Evolutionary conservation across 2,329 filamentous ascomycete species (phyloP).

Genomic region (Phaeosphaeriaceae sp.): DNA sequence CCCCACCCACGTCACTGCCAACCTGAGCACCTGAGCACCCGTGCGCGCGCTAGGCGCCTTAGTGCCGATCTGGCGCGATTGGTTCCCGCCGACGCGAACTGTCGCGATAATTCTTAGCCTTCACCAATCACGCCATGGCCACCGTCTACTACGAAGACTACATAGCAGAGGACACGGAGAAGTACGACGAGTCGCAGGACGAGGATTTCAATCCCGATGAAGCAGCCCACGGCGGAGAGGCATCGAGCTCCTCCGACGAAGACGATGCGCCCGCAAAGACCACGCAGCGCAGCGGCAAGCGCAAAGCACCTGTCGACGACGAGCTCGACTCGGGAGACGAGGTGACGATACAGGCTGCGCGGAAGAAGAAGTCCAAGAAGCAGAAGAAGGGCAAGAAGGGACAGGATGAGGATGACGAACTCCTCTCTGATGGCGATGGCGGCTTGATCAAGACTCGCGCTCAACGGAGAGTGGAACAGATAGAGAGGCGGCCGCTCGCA

Average conservation of each 20-base stretch:
- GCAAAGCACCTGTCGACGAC: constrained; percentile 38
- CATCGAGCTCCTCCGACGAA: constrained; percentile 58
- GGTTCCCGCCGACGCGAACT: constrained; percentile 14
- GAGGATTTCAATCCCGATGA: constrained; percentile 77
- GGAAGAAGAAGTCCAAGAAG: constrained; percentile 60
- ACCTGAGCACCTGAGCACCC: constrained; percentile 11
- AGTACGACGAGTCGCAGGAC: constrained; percentile 70
- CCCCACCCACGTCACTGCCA: constrained; percentile 35
- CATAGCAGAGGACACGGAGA: constrained; percentile 37
- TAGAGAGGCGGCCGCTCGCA: constrained; percentile 62
- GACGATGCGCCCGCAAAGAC: constrained; percentile 35
- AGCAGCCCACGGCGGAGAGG: constrained; percentile 55
- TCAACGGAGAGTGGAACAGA: constrained; percentile 70
- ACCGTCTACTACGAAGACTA: constrained; percentile 38
- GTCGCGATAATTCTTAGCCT: neutral
- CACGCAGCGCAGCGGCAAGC: constrained; percentile 35
- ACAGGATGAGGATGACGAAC: constrained; percentile 25
- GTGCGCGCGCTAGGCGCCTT: constrained; percentile 18
- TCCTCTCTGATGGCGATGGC: constrained; percentile 57
- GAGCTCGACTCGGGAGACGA: constrained; percentile 70
- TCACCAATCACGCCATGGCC: constrained; percentile 27
- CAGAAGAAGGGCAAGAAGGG: constrained; percentile 31
- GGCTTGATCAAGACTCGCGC: constrained; percentile 75
- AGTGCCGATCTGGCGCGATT: constrained; percentile 27
- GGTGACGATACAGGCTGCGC: constrained; percentile 67